A percentile compares a stretch with the other conserved stretches of the same genome.
Evolutionary conservation across 192 early-diverging fungal genomes (phyloP).

Genomic region (Thoreauomyces humboldtii): DNA sequence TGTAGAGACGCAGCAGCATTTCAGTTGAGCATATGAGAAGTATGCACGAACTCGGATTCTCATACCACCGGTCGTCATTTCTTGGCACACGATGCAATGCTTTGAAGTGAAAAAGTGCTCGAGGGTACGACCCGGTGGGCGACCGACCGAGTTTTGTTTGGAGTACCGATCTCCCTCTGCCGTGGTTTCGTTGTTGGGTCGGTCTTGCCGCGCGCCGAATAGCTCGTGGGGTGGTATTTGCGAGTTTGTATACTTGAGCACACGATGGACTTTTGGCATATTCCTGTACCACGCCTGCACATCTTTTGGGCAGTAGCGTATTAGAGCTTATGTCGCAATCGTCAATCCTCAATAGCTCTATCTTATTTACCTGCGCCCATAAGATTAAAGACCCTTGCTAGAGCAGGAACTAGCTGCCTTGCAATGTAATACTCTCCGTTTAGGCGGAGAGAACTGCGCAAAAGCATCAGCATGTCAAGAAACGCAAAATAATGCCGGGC

Average conservation of each 20-base stretch:
- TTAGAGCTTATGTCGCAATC: constrained; percentile 29
- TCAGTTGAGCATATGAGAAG: not conserved
- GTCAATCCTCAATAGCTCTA: too few relatives aligned
- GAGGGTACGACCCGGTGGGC: constrained; percentile 23
- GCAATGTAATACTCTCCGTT: constrained; percentile 82
- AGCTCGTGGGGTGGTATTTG: constrained; percentile 21
- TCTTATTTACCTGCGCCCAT: constrained; percentile 73
- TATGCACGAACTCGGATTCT: not conserved
- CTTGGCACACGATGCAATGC: constrained; percentile 62
- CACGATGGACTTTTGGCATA: constrained; percentile 65
- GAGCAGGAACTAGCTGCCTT: constrained; percentile 79
- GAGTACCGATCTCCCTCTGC: not conserved
- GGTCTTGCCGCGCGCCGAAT: not conserved
- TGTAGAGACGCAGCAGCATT: not conserved
- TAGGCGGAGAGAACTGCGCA: constrained; percentile 44
- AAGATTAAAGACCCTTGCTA: constrained; percentile 75
- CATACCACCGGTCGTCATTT: constrained; percentile 24
- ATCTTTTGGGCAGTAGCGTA: constrained; percentile 47
- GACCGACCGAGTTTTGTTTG: too few relatives aligned
- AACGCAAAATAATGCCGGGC: not conserved
- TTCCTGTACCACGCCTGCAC: constrained; percentile 67
- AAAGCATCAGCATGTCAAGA: not conserved
- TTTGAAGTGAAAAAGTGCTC: constrained; percentile 70
- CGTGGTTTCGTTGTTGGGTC: too few relatives aligned
- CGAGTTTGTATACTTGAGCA: constrained; percentile 36